These are phyloP conservation scores for Skeletonema menzelii DNA, from an alignment of 108 stramenopile species.

Conservation along the genomic window DNA sequence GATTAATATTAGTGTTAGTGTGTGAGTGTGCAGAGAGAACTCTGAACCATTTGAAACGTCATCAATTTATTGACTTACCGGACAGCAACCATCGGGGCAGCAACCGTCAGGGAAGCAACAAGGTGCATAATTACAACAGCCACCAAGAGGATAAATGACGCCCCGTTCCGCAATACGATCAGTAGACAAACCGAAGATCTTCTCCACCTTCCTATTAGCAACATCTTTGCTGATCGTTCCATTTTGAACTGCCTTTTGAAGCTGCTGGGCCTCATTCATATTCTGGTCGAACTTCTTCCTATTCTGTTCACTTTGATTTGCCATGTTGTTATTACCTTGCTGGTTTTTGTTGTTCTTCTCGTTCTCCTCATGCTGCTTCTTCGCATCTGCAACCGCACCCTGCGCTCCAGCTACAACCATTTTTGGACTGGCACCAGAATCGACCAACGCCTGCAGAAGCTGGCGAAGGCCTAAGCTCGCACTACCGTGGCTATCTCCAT, in stretches of 20 bases:
- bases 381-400: constrained; percentile 9
- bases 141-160: constrained; percentile 1
- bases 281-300: background rate
- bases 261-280: background rate
- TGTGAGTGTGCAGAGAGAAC: too few relatives aligned
- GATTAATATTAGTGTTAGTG: too few relatives aligned
- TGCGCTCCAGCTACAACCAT: background rate
- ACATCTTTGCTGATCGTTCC: constrained; percentile 2
- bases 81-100: background rate
- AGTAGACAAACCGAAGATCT: background rate
- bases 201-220: background rate
- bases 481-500: background rate
- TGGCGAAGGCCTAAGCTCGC: background rate
- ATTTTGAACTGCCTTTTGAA: constrained; percentile 8
- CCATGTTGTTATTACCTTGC: background rate
- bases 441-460: background rate
- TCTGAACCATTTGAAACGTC: background rate
- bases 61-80: background rate
- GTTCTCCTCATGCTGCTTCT: constrained; percentile 12
- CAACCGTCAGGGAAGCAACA: constrained; percentile 3
- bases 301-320: background rate
- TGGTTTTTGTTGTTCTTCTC: background rate
- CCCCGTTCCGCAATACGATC: background rate
- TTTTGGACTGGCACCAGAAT: constrained; percentile 6
- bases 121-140: constrained; percentile 4